Evolutionary conservation across 2,329 filamentous ascomycete genomes (phyloP).

Genomic region (Fusarium nodosum): DNA sequence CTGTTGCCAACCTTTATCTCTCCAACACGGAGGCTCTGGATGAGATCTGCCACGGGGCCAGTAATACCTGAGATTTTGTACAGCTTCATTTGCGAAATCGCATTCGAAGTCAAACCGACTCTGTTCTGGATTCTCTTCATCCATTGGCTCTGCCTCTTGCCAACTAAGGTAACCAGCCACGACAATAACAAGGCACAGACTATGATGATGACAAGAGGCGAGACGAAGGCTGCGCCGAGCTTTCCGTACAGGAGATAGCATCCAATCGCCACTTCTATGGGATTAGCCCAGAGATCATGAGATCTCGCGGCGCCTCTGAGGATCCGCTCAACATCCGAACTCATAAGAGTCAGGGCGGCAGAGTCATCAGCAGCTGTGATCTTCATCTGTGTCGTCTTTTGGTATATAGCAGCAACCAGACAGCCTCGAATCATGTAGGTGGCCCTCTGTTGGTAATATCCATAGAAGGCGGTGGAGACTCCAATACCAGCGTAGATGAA

Average conservation of each 20-base stretch:
- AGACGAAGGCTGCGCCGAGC: slow-evolving; percentile 62
- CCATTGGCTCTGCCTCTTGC: slow-evolving; percentile 52
- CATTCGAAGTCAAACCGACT: slow-evolving; percentile 51
- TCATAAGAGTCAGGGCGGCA: slow-evolving; percentile 63
- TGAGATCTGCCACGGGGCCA: slow-evolving; percentile 48
- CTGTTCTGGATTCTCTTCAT: slow-evolving; percentile 55
- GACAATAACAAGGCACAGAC: slow-evolving; percentile 40
- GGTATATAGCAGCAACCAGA: slow-evolving; percentile 54
- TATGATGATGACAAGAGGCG: slow-evolving; percentile 61
- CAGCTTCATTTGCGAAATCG: slow-evolving; percentile 53
- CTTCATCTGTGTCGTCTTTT: slow-evolving; percentile 52
- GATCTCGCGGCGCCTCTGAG: slow-evolving; percentile 51
- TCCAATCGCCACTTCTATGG: slow-evolving; percentile 60
- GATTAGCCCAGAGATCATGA: slow-evolving; percentile 59
- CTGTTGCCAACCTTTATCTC: slow-evolving; percentile 51
- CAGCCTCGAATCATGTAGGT: slow-evolving; percentile 53
- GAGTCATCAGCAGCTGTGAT: slow-evolving; percentile 55
- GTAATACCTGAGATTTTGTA: slow-evolving; percentile 53
- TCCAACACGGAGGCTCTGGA: slow-evolving; percentile 49
- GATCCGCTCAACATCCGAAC: slow-evolving; percentile 61
- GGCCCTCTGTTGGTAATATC: slow-evolving; percentile 56
- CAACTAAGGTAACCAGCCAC: slow-evolving; percentile 35
- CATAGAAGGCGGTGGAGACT: slow-evolving; percentile 56
- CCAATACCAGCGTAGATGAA: slow-evolving; percentile 59
- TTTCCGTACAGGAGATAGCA: slow-evolving; percentile 63